Base-by-base conservation (phyloP, 768 basidiomycete species). In the Boletus subparvulus region DNA sequence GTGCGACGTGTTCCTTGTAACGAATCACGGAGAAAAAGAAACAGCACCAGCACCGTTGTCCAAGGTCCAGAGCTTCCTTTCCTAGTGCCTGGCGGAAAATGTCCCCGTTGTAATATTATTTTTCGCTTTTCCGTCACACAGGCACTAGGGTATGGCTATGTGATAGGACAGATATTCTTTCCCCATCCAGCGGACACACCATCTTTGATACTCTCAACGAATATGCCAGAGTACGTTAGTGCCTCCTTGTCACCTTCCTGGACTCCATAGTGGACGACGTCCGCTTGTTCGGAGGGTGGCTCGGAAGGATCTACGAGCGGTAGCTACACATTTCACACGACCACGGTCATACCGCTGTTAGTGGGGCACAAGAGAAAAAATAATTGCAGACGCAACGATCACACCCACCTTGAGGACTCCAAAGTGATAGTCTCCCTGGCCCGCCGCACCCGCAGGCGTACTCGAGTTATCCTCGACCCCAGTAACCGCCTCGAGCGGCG, bases 341-440 rank as follows among this genome's bases (percentile, higher is more conserved):
- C 33, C 39, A 52, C 35, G n/a, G 14, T 35, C 33, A 47, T 30
- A 32, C 14, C 41, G 40, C 16, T 32, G 21, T 59, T 26, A 51
- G 35, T 12, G 51, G 26, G 19, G n/a, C n/a, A 35, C 21, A 12
- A 14, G 12, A 32, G 8, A 17, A 19, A 35, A 17, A 24, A 40
- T 24, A 17, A 12, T 6, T 3, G 4, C 21, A 26, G 28, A 16
- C 8, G 9, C 6, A 26, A 21, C 1, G 14, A 35, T n/a, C 41
- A 11, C 41, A 62, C 71, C 36, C 35, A 83, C 82, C 77, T 86
- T 86, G 48, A 86, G 70, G 4, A 85, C 63, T 3, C 81, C 83
- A 60, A 85, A 79, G 63, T 85, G 84, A 73, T 83, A 84, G 48
- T 86, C 82, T 9, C 85, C 85, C 59, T 77, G 74, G 6, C 80